Percentiles rank a stretch among this genome's conserved stretches.
These are phyloP conservation scores for Akanthomyces muscarius DNA, from an alignment of 2,329 filamentous ascomycete genomes.

Conservation along the genomic window DNA sequence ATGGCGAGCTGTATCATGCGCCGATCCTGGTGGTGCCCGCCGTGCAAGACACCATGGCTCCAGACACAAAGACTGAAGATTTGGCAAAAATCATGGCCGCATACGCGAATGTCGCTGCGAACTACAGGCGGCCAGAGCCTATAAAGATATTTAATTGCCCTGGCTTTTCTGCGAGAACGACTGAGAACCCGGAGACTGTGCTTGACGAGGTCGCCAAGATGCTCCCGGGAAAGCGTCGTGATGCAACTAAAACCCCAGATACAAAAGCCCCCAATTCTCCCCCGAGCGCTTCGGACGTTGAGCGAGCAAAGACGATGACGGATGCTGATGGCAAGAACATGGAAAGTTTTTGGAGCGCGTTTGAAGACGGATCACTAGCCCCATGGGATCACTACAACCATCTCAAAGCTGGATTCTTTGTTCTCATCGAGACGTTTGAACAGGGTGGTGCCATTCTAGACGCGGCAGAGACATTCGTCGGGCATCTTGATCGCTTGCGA, in stretches of 20 bases:
- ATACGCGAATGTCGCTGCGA: not conserved
- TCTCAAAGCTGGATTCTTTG: slow-evolving; percentile 31
- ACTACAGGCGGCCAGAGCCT: slow-evolving; percentile 13
- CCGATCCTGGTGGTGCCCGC: slow-evolving; percentile 28
- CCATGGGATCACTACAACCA: slow-evolving; percentile 33
- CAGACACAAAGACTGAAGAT: slow-evolving; percentile 20
- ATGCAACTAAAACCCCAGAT: too few relatives aligned
- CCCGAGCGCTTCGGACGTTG: not conserved
- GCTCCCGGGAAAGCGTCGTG: slow-evolving; percentile 18
- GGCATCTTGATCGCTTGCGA: slow-evolving; percentile 25
- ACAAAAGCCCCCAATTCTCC: too few relatives aligned
- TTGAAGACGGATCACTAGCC: slow-evolving; percentile 26
- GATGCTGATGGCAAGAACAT: slow-evolving; percentile 17
- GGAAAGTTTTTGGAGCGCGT: slow-evolving; percentile 26
- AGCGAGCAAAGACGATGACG: slow-evolving; percentile 8
- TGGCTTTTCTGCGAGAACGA: slow-evolving; percentile 22
- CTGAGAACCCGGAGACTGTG: not conserved
- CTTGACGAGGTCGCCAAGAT: slow-evolving; percentile 20
- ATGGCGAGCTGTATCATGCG: slow-evolving; percentile 23
- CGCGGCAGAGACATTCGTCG: slow-evolving; percentile 29
- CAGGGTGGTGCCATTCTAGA: slow-evolving; percentile 25
- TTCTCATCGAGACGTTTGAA: slow-evolving; percentile 28
- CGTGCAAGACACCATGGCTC: slow-evolving; percentile 29
- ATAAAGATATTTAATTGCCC: slow-evolving; percentile 25
- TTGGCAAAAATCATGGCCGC: slow-evolving; percentile 17